Evolutionary conservation across 2,329 filamentous ascomycete genomes (phyloP).

Genomic region (Lizonia empirigonia): DNA sequence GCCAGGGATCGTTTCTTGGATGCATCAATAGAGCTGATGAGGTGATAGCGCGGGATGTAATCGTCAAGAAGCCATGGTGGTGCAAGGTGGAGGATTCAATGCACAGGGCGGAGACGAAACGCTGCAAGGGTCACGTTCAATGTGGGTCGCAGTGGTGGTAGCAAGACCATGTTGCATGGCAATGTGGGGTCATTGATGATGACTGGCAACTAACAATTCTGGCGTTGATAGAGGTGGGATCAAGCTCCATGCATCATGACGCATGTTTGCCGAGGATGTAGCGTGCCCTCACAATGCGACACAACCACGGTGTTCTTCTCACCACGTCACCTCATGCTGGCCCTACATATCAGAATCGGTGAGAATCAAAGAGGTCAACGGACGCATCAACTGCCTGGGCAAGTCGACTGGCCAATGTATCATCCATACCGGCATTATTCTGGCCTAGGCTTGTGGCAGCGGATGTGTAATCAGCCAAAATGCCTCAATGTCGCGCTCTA

Average conservation of each 20-base stretch:
- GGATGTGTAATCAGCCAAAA: not conserved
- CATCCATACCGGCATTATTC: no score
- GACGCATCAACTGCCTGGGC: no score
- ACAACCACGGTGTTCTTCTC: not conserved
- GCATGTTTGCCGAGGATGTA: conserved; percentile 16
- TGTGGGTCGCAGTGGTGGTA: conserved; percentile 20
- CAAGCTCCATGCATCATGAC: conserved; percentile 11
- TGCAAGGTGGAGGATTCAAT: conserved; percentile 57
- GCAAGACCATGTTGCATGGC: conserved; percentile 17
- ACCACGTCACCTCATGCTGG: not conserved
- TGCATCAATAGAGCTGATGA: conserved; percentile 69
- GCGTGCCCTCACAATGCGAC: not conserved
- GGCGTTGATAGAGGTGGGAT: conserved; percentile 3
- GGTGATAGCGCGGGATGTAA: conserved; percentile 74
- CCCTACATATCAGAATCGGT: no score
- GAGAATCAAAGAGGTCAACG: no score
- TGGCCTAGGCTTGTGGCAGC: not conserved
- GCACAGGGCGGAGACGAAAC: not conserved
- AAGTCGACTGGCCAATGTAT: no score
- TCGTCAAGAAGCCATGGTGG: conserved; percentile 73
- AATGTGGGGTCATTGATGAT: conserved; percentile 5
- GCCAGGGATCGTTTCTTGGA: conserved; percentile 75
- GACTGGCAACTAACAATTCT: conserved; percentile 1
- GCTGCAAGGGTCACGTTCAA: conserved; percentile 1
- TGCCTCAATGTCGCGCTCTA: not conserved